Evolutionary conservation across 2,329 filamentous ascomycete species (phyloP).

Genomic region (Pseudocercospora cruenta): DNA sequence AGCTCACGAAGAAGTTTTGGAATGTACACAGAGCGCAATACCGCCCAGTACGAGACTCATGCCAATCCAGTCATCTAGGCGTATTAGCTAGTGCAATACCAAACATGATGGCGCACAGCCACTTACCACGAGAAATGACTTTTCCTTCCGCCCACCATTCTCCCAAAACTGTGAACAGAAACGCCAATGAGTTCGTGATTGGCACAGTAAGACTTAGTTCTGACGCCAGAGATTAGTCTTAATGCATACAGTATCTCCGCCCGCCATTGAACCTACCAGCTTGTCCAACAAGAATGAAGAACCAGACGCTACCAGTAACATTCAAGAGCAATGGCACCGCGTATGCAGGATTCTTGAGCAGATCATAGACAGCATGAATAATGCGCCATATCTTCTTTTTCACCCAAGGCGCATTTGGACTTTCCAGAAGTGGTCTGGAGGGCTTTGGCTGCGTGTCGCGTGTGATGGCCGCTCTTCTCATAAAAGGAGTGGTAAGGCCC

Average conservation of each 20-base stretch:
- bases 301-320: constrained; percentile 92
- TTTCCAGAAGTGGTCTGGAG: constrained; percentile 52
- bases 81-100: constrained; percentile 18
- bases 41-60: constrained; percentile 78
- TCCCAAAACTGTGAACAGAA: constrained; percentile 91
- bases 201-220: constrained; percentile 92
- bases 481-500: constrained; percentile 89
- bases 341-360: constrained; percentile 80
- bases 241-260: neutral
- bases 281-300: constrained; percentile 90
- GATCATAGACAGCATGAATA: constrained; percentile 75
- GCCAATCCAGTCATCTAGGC: constrained; percentile 76
- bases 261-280: constrained; percentile 66
- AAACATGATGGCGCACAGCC: neutral
- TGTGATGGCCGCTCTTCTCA: constrained; percentile 78
- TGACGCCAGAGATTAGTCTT: constrained; percentile 40
- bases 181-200: constrained; percentile 91
- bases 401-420: constrained; percentile 58
- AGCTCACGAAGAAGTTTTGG: constrained; percentile 42
- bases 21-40: constrained; percentile 80
- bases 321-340: constrained; percentile 84
- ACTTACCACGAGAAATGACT: constrained; percentile 76
- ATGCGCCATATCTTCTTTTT: constrained; percentile 65
- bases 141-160: constrained; percentile 96
- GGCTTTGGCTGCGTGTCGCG: constrained; percentile 50